Conservation (phyloP, 2,329 filamentous ascomycete genomes). For the Stagonosporopsis cucurbitacearum region DNA sequence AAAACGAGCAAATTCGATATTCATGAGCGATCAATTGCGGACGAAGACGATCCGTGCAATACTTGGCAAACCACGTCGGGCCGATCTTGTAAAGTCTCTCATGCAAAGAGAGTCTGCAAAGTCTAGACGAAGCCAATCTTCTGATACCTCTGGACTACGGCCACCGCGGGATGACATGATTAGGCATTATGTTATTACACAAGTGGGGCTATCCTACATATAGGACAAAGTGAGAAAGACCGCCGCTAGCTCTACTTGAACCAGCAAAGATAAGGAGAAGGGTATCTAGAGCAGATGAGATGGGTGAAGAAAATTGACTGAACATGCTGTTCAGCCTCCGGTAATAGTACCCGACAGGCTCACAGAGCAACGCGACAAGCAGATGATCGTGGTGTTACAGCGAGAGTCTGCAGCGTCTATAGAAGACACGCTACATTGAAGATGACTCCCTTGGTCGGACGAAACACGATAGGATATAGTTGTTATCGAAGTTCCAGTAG, state of each 20-base stretch:
- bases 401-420: neutral
- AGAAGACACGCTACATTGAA: neutral
- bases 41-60: no score
- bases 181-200: slow-evolving; percentile 9
- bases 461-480: slow-evolving; percentile 62
- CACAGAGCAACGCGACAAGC: neutral
- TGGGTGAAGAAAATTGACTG: neutral
- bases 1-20: neutral
- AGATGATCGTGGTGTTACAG: neutral
- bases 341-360: neutral
- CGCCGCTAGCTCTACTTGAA: neutral
- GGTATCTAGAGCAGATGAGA: slow-evolving; percentile 1
- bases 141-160: neutral
- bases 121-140: neutral
- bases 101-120: no score
- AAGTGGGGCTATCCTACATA: neutral
- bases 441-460: neutral
- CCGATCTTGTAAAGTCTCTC: no score
- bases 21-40: neutral
- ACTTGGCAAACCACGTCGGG: no score
- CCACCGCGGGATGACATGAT: neutral
- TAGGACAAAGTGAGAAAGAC: neutral
- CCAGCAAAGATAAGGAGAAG: neutral
- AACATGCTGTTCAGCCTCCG: neutral
- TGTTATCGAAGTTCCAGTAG: slow-evolving; percentile 72